Conservation (phyloP, 345 rosid genomes). For the Psidium friedrichsthalianum region DNA sequence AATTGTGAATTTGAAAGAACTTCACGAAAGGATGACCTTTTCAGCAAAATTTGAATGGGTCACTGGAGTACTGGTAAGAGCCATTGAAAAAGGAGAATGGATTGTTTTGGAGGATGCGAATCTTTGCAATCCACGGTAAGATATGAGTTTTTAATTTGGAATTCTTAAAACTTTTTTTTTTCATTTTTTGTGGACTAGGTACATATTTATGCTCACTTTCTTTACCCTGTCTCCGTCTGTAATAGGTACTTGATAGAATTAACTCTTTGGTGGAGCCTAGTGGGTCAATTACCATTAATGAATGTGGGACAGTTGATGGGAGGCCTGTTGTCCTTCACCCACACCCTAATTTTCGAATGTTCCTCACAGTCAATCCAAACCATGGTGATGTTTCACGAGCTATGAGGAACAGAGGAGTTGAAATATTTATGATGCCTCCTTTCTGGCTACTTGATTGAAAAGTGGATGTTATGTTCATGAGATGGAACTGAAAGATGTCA, state of each 20-base stretch:
- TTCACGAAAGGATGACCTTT: slow-evolving; percentile 21
- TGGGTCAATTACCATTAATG: slow-evolving; percentile 84
- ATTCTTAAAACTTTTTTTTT: neutral
- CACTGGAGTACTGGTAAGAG: slow-evolving; percentile 66
- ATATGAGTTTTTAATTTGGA: slow-evolving; percentile 2
- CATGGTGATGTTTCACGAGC: slow-evolving; percentile 94
- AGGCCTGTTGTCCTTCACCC: slow-evolving; percentile 67
- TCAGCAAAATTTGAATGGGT: slow-evolving; percentile 96
- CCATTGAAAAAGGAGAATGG: slow-evolving; percentile 97
- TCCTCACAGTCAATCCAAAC: slow-evolving; percentile 78
- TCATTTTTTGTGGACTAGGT: neutral
- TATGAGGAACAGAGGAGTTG: slow-evolving; percentile 97
- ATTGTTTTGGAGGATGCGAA: slow-evolving; percentile 85
- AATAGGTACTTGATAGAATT: slow-evolving; percentile 92
- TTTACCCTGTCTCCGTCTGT: neutral
- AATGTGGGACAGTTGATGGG: slow-evolving; percentile 83
- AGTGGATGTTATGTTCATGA: slow-evolving; percentile 26
- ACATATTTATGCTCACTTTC: neutral
- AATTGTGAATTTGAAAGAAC: slow-evolving; percentile 46
- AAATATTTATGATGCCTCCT: slow-evolving; percentile 87
- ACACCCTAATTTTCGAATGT: slow-evolving; percentile 80
- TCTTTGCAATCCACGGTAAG: slow-evolving; percentile 90
- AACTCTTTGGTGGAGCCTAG: slow-evolving; percentile 89
- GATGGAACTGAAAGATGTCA: slow-evolving; percentile 44
- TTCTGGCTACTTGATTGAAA: slow-evolving; percentile 57